Conservation (phyloP, 306 rosid species). For the Sophora flavescens region DNA sequence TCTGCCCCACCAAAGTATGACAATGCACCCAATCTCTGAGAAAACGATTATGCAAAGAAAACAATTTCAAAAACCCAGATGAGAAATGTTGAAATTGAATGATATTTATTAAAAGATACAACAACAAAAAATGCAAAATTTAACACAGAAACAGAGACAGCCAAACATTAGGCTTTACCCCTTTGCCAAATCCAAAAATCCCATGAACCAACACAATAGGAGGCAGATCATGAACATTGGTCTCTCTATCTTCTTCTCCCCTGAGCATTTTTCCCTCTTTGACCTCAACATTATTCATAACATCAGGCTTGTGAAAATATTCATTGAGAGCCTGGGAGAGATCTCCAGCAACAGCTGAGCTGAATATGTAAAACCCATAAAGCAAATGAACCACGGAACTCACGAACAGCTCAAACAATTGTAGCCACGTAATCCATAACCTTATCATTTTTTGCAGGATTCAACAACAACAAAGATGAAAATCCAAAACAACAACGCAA, state of each 20-base stretch:
- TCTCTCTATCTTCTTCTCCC: not conserved
- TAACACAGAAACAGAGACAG: not conserved
- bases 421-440: constrained; percentile 64
- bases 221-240: constrained; percentile 58
- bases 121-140: not conserved
- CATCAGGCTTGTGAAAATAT: constrained; percentile 49
- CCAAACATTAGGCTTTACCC: constrained; percentile 52
- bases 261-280: not conserved
- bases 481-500: not conserved
- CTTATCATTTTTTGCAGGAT: constrained; percentile 60
- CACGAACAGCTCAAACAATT: constrained; percentile 72
- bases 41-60: not conserved
- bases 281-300: constrained; percentile 44
- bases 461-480: constrained; percentile 2
- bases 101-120: not conserved
- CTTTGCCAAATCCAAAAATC: constrained; percentile 97
- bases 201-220: constrained; percentile 97
- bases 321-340: constrained; percentile 64
- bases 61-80: constrained; percentile 7
- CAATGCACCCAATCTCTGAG: constrained; percentile 82
- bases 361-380: constrained; percentile 87
- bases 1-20: constrained; percentile 98
- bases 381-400: constrained; percentile 79
- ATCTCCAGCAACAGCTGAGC: constrained; percentile 92
- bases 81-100: not conserved